These are phyloP conservation scores for Apiotrichum gamsii DNA, from an alignment of 1,284 basidiomycete genomes.

Conservation along the genomic window DNA sequence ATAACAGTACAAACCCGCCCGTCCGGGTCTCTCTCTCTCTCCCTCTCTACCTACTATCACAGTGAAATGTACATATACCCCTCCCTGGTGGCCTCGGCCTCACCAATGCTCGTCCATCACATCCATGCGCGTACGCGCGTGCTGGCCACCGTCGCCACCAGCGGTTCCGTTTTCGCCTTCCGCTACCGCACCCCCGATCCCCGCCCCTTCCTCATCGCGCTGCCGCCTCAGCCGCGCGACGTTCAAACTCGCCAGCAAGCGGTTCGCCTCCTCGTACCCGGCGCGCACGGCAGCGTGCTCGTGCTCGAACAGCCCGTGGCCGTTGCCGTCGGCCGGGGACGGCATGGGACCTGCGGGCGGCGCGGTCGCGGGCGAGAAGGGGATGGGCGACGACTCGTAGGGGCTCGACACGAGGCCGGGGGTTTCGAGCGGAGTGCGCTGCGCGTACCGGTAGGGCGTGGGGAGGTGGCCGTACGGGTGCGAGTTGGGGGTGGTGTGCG, in stretches of 20 bases:
- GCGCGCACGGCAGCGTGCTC: conserved; percentile 21
- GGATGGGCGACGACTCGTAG: conserved; percentile 7
- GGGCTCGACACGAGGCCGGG: conserved; percentile 11
- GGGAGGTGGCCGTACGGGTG: neutral
- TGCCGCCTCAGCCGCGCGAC: conserved; percentile 22
- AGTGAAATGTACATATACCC: neutral
- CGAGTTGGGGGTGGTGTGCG: neutral
- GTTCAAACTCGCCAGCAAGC: conserved; percentile 38
- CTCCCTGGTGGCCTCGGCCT: neutral
- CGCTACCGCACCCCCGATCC: neutral
- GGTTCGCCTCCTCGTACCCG: conserved; percentile 42
- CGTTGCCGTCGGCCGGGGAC: neutral
- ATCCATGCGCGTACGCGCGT: too few relatives aligned
- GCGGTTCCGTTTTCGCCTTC: neutral
- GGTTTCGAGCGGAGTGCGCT: conserved; percentile 4
- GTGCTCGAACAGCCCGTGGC: neutral
- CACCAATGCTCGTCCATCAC: too few relatives aligned
- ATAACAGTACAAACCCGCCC: too few relatives aligned
- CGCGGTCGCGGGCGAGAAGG: neutral
- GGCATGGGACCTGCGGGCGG: neutral
- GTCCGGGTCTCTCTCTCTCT: too few relatives aligned
- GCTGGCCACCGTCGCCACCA: too few relatives aligned
- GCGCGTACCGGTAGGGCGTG: conserved; percentile 7
- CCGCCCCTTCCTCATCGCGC: neutral
- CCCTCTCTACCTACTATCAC: too few relatives aligned